Evolutionary conservation across 2,329 filamentous ascomycete species (phyloP).

Genomic region (Talaromyces sp.): DNA sequence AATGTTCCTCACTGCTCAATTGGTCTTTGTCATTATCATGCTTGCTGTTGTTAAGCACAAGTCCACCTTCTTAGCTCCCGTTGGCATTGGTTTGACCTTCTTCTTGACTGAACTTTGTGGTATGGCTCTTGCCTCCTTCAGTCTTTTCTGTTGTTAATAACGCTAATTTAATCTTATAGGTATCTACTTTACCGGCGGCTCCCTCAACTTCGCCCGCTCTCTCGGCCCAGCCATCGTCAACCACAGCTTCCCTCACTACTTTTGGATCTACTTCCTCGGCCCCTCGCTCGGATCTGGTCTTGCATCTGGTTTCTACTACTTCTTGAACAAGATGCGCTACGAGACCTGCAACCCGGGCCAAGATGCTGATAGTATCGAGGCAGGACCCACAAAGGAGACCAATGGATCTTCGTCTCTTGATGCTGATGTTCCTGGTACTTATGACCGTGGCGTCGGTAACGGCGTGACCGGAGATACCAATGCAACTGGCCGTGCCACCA

Average conservation of each 20-base stretch:
- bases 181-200: slow-evolving; percentile 50
- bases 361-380: slow-evolving; percentile 52
- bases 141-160: not conserved
- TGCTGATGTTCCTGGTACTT: not conserved
- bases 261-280: slow-evolving; percentile 55
- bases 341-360: slow-evolving; percentile 51
- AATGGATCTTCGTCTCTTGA: not conserved
- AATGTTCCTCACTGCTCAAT: slow-evolving; percentile 63
- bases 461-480: not conserved
- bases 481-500: not conserved
- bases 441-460: not conserved
- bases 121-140: slow-evolving; percentile 18
- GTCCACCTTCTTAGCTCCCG: slow-evolving; percentile 67
- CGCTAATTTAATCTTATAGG: slow-evolving; percentile 29
- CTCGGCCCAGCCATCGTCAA: slow-evolving; percentile 50
- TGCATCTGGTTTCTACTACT: slow-evolving; percentile 50
- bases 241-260: slow-evolving; percentile 46
- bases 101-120: slow-evolving; percentile 61
- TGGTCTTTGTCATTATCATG: slow-evolving; percentile 67
- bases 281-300: slow-evolving; percentile 48
- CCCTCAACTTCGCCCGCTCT: slow-evolving; percentile 50
- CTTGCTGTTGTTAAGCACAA: slow-evolving; percentile 72
- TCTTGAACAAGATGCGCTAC: slow-evolving; percentile 48
- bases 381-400: not conserved
- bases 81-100: slow-evolving; percentile 69